Percentiles rank a stretch among this genome's conserved stretches.
Conservation (phyloP, 192 early-diverging fungal genomes). For the Coemansia sp. region DNA sequence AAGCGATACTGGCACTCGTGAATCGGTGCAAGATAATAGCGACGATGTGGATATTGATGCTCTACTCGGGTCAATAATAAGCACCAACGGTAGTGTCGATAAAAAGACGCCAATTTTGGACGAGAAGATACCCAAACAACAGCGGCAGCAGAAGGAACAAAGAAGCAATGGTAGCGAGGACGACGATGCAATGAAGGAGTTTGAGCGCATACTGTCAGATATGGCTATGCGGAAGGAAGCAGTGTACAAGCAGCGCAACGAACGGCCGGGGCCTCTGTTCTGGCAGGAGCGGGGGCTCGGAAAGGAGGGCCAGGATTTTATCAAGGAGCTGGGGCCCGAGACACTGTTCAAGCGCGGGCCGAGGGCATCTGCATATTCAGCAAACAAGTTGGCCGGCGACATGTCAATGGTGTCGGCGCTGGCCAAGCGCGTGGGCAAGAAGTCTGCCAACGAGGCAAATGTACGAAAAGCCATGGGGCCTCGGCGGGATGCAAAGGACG, state of each 20-base stretch:
- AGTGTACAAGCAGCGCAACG: background rate
- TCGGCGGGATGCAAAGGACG: no score
- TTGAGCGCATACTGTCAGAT: conserved; percentile 46
- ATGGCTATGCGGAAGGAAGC: conserved; percentile 22
- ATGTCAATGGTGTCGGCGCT: conserved; percentile 17
- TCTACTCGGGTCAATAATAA: conserved; percentile 8
- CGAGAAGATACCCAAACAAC: conserved; percentile 2
- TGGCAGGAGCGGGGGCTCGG: conserved; percentile 20
- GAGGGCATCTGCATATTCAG: conserved; percentile 30
- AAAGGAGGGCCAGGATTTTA: conserved; percentile 8
- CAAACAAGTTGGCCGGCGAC: conserved; percentile 25
- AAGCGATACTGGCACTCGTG: background rate
- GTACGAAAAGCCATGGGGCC: no score
- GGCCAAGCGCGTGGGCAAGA: conserved; percentile 16
- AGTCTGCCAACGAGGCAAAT: background rate
- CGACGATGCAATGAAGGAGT: conserved; percentile 36
- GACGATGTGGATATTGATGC: conserved; percentile 20
- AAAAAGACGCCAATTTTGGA: background rate
- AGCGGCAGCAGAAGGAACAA: background rate
- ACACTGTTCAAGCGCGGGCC: conserved; percentile 29
- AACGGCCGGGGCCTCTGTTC: conserved; percentile 33
- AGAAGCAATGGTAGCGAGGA: background rate
- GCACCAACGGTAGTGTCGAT: background rate
- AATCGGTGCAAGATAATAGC: background rate
- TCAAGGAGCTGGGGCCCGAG: conserved; percentile 21